A percentile compares a stretch with the other conserved stretches of the same genome.
Conservation (phyloP, 495 filamentous ascomycete species). For the Penicillium bialowiezense region DNA sequence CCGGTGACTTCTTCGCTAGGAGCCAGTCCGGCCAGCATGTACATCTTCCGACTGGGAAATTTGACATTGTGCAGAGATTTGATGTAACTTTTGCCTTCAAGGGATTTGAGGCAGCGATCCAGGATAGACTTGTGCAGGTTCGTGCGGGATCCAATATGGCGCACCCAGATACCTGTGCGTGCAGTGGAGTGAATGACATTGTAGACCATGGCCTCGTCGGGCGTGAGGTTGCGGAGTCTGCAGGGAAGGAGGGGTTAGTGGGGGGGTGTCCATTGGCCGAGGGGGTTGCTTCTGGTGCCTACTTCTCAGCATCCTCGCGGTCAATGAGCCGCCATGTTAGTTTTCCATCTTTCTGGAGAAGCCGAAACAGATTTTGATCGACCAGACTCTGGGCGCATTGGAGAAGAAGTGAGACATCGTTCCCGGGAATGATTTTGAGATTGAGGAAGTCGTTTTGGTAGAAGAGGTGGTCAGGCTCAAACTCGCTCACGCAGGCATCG, state of each 20-base stretch:
- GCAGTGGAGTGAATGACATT: conserved; percentile 77
- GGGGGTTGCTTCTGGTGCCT: conserved; percentile 15
- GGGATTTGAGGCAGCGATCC: conserved; percentile 69
- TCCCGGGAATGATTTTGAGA: conserved; percentile 58
- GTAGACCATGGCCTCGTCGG: conserved; percentile 79
- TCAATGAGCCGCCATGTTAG: conserved; percentile 66
- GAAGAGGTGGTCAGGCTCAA: conserved; percentile 52
- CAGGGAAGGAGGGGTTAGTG: conserved; percentile 7
- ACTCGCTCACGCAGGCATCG: conserved; percentile 38
- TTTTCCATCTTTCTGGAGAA: conserved; percentile 50
- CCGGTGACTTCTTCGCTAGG: conserved; percentile 88
- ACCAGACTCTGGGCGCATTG: conserved; percentile 59
- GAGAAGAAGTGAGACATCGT: conserved; percentile 56
- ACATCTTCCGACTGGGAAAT: conserved; percentile 59
- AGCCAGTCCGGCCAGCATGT: conserved; percentile 62
- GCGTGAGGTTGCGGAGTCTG: conserved; percentile 63
- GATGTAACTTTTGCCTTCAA: conserved; percentile 84
- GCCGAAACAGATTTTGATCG: conserved; percentile 65
- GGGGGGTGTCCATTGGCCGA: neutral
- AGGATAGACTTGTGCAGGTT: conserved; percentile 77
- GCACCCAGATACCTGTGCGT: conserved; percentile 82
- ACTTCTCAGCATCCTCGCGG: conserved; percentile 71
- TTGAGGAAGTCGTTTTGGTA: conserved; percentile 63
- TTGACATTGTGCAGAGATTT: conserved; percentile 65
- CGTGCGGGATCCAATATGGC: conserved; percentile 68